These are phyloP conservation scores for Raphanus hybrid DNA, from an alignment of 441 rosid genomes.

Conservation along the genomic window DNA sequence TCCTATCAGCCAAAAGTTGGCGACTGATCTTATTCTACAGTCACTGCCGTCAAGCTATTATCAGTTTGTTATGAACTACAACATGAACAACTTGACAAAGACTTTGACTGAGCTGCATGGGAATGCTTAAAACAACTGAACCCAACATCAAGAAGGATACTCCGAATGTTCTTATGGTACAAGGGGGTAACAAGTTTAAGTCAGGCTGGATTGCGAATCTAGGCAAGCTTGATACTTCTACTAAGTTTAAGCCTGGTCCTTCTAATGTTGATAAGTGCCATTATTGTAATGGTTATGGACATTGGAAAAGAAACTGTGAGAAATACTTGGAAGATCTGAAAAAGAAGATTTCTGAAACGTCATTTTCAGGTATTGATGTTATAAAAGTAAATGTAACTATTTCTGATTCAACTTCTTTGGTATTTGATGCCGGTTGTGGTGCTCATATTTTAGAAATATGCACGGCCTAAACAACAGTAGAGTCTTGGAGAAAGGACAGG, in stretches of 20 bases:
- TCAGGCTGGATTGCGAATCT: background rate
- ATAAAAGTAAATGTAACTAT: background rate
- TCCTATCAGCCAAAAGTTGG: constrained; percentile 2
- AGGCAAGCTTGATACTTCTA: background rate
- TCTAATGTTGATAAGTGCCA: background rate
- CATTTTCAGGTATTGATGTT: background rate
- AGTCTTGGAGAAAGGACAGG: background rate
- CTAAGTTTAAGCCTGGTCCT: background rate
- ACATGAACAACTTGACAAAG: constrained; percentile 22
- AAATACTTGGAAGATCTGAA: background rate
- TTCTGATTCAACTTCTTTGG: background rate
- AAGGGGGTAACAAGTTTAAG: constrained; percentile 12
- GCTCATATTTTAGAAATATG: no score
- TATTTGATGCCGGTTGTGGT: no score
- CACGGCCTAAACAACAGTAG: background rate
- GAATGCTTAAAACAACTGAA: constrained; percentile 1
- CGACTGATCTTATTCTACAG: background rate
- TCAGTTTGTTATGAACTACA: constrained; percentile 9
- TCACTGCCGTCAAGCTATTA: constrained; percentile 1
- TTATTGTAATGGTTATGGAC: background rate
- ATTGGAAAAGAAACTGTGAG: background rate
- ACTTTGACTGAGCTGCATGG: constrained; percentile 20
- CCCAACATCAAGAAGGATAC: constrained; percentile 9
- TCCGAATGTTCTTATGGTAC: background rate
- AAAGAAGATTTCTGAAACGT: background rate